A percentile compares a stretch with the other conserved stretches of the same genome.
Conservation (phyloP, 768 basidiomycete genomes). For the Sporobolomyces roseus region DNA sequence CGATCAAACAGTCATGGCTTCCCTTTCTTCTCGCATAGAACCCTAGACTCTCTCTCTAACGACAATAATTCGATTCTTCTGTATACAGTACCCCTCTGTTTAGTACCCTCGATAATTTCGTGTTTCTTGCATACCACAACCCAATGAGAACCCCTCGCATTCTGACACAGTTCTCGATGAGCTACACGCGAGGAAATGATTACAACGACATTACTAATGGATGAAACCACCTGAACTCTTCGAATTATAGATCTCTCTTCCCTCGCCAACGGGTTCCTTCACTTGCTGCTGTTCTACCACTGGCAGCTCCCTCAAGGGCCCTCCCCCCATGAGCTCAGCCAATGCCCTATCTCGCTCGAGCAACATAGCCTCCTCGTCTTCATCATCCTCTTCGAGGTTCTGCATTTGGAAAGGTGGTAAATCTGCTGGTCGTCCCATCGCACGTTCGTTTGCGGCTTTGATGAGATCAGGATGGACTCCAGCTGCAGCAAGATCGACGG, state of each 20-base stretch:
- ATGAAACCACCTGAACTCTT: slow-evolving; percentile 22
- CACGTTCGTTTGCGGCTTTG: slow-evolving; percentile 7
- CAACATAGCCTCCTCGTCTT: slow-evolving; percentile 28
- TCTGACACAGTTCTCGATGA: too few relatives aligned
- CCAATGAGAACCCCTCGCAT: too few relatives aligned
- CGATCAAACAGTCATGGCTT: slow-evolving; percentile 9
- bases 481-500: slow-evolving; percentile 29
- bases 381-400: slow-evolving; percentile 22
- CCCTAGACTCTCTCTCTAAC: neutral
- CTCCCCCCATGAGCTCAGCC: slow-evolving; percentile 28
- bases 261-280: neutral
- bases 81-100: too few relatives aligned
- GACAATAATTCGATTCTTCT: neutral
- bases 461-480: slow-evolving; percentile 15
- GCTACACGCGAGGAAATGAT: too few relatives aligned
- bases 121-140: too few relatives aligned
- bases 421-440: neutral
- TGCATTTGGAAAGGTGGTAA: neutral
- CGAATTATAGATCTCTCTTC: neutral
- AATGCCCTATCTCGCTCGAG: slow-evolving; percentile 27
- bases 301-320: neutral
- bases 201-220: neutral
- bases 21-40: slow-evolving; percentile 19
- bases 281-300: neutral
- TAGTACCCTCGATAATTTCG: too few relatives aligned